Evolutionary conservation across 1,284 basidiomycete genomes (phyloP).

Genomic region (Pseudozyma sp.): DNA sequence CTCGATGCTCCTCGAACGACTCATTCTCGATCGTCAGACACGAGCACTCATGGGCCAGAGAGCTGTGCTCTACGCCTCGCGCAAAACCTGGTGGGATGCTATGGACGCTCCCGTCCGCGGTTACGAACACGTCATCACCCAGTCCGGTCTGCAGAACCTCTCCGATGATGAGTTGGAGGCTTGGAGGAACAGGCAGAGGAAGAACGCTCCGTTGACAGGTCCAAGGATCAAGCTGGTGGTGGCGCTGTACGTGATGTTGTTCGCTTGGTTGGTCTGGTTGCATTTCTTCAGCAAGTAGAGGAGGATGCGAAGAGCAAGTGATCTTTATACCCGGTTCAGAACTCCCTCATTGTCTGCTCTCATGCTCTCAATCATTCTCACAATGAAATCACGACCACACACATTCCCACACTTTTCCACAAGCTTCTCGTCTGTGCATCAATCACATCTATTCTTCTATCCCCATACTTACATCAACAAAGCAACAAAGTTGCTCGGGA

Average conservation of each 20-base stretch:
- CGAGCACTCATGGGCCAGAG: slow-evolving; percentile 70
- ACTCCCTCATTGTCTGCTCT: not conserved
- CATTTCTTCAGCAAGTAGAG: slow-evolving; percentile 14
- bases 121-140: slow-evolving; percentile 70
- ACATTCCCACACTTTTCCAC: not conserved
- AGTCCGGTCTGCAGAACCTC: slow-evolving; percentile 48
- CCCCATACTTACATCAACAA: slow-evolving; percentile 71
- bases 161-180: slow-evolving; percentile 63
- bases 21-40: slow-evolving; percentile 67
- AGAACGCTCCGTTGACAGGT: slow-evolving; percentile 59
- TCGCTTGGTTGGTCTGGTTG: slow-evolving; percentile 36
- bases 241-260: slow-evolving; percentile 51
- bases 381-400: not conserved
- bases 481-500: slow-evolving; percentile 85
- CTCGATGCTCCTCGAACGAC: slow-evolving; percentile 70
- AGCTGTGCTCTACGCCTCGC: slow-evolving; percentile 69
- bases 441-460: not conserved
- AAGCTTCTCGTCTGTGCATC: not conserved
- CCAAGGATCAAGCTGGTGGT: slow-evolving; percentile 49
- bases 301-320: too few relatives aligned
- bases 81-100: slow-evolving; percentile 73
- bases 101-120: slow-evolving; percentile 74
- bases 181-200: slow-evolving; percentile 54
- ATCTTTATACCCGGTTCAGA: too few relatives aligned
- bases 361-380: too few relatives aligned